Base-by-base conservation (phyloP, 192 early-diverging fungal species). In the Coemansia sp. region DNA sequence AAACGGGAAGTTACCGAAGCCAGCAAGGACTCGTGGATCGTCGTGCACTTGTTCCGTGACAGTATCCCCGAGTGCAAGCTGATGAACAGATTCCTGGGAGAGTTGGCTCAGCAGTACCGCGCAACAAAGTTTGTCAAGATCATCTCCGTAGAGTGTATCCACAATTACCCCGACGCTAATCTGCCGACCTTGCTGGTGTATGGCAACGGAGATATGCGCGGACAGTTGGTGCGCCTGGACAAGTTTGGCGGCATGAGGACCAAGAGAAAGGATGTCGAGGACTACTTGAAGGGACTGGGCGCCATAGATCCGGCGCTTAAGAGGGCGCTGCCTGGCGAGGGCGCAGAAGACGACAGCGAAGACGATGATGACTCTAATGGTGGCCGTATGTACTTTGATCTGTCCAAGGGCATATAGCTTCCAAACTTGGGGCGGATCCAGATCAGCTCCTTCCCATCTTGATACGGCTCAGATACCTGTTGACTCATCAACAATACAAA, bases 91-190 rank as follows among this genome's bases (percentile, higher is more conserved):
- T 86, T 91, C 67, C 80, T 99, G 54, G 42, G 59, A 1, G 73
- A 75, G 65, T 62, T 84, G 29, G 87, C 89, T 18, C 86, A 86
- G 65, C 88, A 88, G 78, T 91, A 97, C 85, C 89, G 89, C 29
- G 87, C 93, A 5, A 93, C 91, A 65, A 99, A 99, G 86, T 99
- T 99, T 83, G 67, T 93, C 52, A 97, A 96, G 74, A 97, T 97
- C 70, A 85, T 95, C 24, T 93, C 91, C 11, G 93, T 95, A 68
- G 93, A 96, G 71, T 97, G 96, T 83, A 97, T 99, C 71, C 92
- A 91, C 43, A 93, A 95, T 68, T 99, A 97, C 72, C 97, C 97
- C 3, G 97, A 99, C 76, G 80, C 76, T 31, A 93, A 94, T 75
- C 66, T 95, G 63, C 94, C 92, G 9, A 97, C 97, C 0, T 75